Evolutionary conservation across 2,329 filamentous ascomycete species (phyloP), one percentile per base, ranked within the genome.

Genomic region (Pestalotiopsis sp.): DNA sequence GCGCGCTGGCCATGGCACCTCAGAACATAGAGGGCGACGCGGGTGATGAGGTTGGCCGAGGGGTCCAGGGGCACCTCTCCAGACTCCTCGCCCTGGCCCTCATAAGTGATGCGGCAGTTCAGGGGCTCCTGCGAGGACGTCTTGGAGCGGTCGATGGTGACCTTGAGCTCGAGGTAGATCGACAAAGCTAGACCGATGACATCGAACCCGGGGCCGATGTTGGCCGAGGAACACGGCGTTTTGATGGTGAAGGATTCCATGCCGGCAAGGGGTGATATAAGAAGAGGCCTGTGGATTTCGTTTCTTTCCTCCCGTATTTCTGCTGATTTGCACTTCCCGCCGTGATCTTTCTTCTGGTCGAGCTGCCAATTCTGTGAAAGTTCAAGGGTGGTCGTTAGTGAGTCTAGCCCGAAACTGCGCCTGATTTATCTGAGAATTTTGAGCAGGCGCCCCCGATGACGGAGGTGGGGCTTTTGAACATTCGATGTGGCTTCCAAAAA

Each of bases 141-240:
- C 76, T 83, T 83, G 74, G 84, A 80, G 68, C 88, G 84, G 79
- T 92, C 88, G 76, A 97, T 86, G 70, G 90, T 93, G 78, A 98
- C 92, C 71, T 90, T 87, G 67, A 98, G 85, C 83, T 98, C 94
- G 71, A 99, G 92, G 83, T 95, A 97, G 80, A 98, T 90, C 72
- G 94, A 97, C 73, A 99, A 87, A 9, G 95, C 95, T 70, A 99
- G 91, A 73, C 96, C 94, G 79, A 98, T 97, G 75, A 98, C 95
- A 84, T 99, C 95, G 85, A 98, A 99, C 68, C 95, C 95, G 62
- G 95, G 95, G 73, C 94, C 95, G 78, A 98, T 98, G 85, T 98
- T 98, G 82, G 95, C 95, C 70, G 94, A 98, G 69, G 95, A 98
- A 83, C 93, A 97, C 72, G 95, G 95, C 70, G 94, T 93, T 82